These are phyloP conservation scores for Fraxinus baroniana DNA, from an alignment of 305 asterid genomes.

Conservation along the genomic window DNA sequence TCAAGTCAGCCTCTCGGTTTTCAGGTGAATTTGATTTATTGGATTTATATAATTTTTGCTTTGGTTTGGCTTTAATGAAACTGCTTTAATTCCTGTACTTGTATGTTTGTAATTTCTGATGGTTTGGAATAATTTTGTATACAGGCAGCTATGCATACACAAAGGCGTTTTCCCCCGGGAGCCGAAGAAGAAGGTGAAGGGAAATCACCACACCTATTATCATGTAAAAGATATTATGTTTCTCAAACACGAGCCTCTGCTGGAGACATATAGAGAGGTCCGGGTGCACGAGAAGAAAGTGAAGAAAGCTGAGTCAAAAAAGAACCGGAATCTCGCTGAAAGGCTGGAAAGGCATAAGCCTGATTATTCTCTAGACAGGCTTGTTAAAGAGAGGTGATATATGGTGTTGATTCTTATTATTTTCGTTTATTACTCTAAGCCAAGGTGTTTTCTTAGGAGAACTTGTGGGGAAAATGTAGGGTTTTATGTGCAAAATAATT, in stretches of 20 bases:
- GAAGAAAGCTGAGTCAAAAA: slow-evolving; percentile 78
- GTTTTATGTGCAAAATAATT: not conserved
- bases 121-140: not conserved
- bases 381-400: slow-evolving; percentile 75
- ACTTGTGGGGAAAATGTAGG: not conserved
- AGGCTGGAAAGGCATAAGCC: slow-evolving; percentile 80
- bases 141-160: slow-evolving; percentile 50
- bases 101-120: not conserved
- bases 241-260: slow-evolving; percentile 78
- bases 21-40: slow-evolving; percentile 46
- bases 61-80: not conserved
- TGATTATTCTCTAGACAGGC: slow-evolving; percentile 76
- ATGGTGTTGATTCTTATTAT: not conserved
- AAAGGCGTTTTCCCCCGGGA: slow-evolving; percentile 95
- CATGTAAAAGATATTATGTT: slow-evolving; percentile 87
- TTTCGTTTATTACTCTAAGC: not conserved
- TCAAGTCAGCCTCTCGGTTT: slow-evolving; percentile 76
- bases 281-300: slow-evolving; percentile 73
- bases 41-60: slow-evolving; percentile 16
- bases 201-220: slow-evolving; percentile 90
- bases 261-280: slow-evolving; percentile 74
- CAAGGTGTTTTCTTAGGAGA: not conserved
- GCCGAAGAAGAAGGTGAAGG: slow-evolving; percentile 97
- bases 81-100: not conserved
- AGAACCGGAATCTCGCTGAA: slow-evolving; percentile 78